Evolutionary conservation across 2,329 filamentous ascomycete species (phyloP).

Genomic region (Fusarium anthophilum): DNA sequence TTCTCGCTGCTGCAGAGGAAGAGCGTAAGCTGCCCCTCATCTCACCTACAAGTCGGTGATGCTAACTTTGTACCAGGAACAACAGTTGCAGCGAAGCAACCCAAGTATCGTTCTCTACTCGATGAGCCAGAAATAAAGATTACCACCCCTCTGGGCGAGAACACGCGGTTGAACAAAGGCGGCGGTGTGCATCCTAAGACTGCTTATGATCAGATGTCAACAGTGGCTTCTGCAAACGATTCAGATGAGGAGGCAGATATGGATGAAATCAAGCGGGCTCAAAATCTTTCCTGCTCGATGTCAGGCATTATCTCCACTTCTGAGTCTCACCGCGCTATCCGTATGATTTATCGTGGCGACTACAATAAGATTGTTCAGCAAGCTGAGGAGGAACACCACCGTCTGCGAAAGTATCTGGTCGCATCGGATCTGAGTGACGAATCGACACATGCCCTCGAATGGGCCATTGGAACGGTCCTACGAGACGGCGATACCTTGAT

Average conservation of each 20-base stretch:
- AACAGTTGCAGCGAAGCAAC: slow-evolving; percentile 61
- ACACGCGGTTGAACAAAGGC: slow-evolving; percentile 62
- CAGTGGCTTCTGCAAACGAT: slow-evolving; percentile 69
- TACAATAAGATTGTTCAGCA: slow-evolving; percentile 79
- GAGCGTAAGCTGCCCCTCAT: slow-evolving; percentile 68
- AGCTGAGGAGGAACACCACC: slow-evolving; percentile 79
- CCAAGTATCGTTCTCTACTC: slow-evolving; percentile 67
- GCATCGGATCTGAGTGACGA: slow-evolving; percentile 95
- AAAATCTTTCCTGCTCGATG: slow-evolving; percentile 82
- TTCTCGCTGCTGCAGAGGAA: slow-evolving; percentile 80
- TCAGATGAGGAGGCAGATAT: slow-evolving; percentile 89
- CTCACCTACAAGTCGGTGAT: neutral
- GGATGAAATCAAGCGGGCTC: slow-evolving; percentile 86
- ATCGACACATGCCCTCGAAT: slow-evolving; percentile 93
- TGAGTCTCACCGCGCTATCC: slow-evolving; percentile 81
- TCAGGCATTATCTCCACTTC: slow-evolving; percentile 81
- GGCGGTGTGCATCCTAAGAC: slow-evolving; percentile 79
- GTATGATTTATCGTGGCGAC: slow-evolving; percentile 90
- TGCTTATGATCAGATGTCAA: slow-evolving; percentile 78
- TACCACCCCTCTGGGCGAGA: slow-evolving; percentile 70
- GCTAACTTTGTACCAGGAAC: slow-evolving; percentile 53
- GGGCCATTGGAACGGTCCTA: slow-evolving; percentile 95
- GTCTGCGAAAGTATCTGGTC: slow-evolving; percentile 91
- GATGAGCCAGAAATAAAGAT: slow-evolving; percentile 73
- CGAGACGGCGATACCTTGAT: slow-evolving; percentile 94